Conservation (phyloP, 495 filamentous ascomycete species). For the Filosporella fistucella region DNA sequence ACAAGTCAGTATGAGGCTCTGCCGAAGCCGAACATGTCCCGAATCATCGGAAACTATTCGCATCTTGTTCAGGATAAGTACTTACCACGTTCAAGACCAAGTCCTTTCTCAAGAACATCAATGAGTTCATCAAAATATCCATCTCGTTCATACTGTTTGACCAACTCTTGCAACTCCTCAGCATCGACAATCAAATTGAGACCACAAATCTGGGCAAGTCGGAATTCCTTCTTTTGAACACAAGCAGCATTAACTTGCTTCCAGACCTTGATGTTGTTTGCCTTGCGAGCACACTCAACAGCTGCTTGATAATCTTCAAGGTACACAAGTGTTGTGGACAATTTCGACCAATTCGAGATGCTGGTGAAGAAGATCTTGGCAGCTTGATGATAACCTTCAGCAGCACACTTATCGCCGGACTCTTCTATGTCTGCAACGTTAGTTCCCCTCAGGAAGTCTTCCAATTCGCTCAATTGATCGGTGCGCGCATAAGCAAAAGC, state of each 20-base stretch:
- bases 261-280: conserved; percentile 99
- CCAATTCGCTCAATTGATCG: conserved; percentile 86
- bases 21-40: too few species aligned
- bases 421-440: conserved; percentile 95
- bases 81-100: conserved; percentile 58
- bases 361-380: conserved; percentile 98
- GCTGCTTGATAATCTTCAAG: conserved; percentile 96
- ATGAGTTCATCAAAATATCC: conserved; percentile 99
- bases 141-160: conserved; percentile 93
- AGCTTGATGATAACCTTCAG: conserved; percentile 89
- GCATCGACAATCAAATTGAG: conserved; percentile 98
- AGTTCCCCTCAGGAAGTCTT: conserved; percentile 90
- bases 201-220: conserved; percentile 97
- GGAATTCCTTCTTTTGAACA: conserved; percentile 98
- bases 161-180: conserved; percentile 89
- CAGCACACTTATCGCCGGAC: conserved; percentile 96
- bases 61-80: too few species aligned
- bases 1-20: too few species aligned
- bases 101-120: conserved; percentile 85
- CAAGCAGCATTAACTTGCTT: conserved; percentile 98
- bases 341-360: conserved; percentile 99
- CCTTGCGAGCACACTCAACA: conserved; percentile 97
- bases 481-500: conserved; percentile 92
- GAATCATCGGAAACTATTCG: too few species aligned
- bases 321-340: conserved; percentile 94